A percentile compares a stretch with the other conserved stretches of the same genome.
Evolutionary conservation across 495 filamentous ascomycete genomes (phyloP).

Genomic region (Achaetomiella virescens): DNA sequence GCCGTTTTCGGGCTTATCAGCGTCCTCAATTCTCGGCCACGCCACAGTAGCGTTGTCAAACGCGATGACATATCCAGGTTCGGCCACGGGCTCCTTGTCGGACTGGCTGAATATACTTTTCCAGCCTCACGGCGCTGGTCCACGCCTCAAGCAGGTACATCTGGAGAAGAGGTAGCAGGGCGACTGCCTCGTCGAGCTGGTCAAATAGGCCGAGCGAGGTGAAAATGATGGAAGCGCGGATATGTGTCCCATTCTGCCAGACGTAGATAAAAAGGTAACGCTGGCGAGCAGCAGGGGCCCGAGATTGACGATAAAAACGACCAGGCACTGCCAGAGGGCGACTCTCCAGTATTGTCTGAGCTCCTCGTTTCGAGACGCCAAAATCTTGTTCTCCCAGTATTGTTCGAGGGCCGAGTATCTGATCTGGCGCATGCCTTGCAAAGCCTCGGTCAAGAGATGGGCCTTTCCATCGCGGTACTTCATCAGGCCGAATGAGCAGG

Average conservation of each 20-base stretch:
- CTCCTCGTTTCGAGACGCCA: conserved; percentile 52
- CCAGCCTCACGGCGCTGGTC: conserved; percentile 23
- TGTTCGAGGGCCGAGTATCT: conserved; percentile 66
- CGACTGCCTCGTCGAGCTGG: conserved; percentile 24
- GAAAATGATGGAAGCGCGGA: conserved; percentile 26
- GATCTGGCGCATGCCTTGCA: conserved; percentile 70
- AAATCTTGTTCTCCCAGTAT: conserved; percentile 61
- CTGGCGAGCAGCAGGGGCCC: conserved; percentile 60
- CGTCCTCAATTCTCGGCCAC: conserved; percentile 21
- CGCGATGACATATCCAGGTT: conserved; percentile 13
- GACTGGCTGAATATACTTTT: conserved; percentile 23
- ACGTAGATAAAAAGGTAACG: conserved; percentile 57
- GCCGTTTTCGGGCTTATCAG: conserved; percentile 17
- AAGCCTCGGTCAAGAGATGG: conserved; percentile 59
- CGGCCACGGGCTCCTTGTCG: conserved; percentile 18
- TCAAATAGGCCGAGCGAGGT: conserved; percentile 27
- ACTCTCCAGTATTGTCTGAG: conserved; percentile 52
- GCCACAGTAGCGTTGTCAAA: conserved; percentile 26
- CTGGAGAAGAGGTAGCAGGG: conserved; percentile 18
- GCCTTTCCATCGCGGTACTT: conserved; percentile 62
- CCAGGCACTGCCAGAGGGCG: conserved; percentile 45
- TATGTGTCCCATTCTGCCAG: conserved; percentile 17
- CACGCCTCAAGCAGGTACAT: conserved; percentile 25
- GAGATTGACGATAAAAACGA: conserved; percentile 52
- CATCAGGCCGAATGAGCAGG: conserved; percentile 60